Evolutionary conservation across 441 rosid genomes (phyloP).

Genomic region (Raphanus hybrid): DNA sequence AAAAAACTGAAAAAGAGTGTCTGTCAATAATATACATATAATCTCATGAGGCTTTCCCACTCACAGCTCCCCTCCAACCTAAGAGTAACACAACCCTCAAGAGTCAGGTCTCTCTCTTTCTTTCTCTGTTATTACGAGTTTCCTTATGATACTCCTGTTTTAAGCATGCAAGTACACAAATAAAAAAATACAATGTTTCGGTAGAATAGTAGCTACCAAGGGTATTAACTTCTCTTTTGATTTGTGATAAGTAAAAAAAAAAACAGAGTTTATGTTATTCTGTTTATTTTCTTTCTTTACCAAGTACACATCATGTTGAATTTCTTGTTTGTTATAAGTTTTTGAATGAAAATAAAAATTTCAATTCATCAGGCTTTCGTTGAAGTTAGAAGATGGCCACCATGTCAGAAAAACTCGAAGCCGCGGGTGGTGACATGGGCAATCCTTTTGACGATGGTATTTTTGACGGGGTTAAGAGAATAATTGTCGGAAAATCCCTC

Average conservation of each 20-base stretch:
- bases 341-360: neutral
- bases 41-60: conserved; percentile 14
- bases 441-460: conserved; percentile 30
- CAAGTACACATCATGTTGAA: neutral
- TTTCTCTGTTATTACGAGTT: conserved; percentile 9
- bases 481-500: conserved; percentile 6
- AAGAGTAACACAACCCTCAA: conserved; percentile 9
- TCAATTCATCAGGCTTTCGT: conserved; percentile 9
- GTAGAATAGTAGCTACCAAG: neutral
- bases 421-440: conserved; percentile 32
- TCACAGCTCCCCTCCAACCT: conserved; percentile 8
- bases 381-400: conserved; percentile 7
- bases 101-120: conserved; percentile 5
- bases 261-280: neutral
- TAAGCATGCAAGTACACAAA: neutral
- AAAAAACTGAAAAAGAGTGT: neutral
- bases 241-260: neutral
- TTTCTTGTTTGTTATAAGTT: neutral
- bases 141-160: neutral
- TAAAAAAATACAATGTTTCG: neutral
- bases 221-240: neutral
- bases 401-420: conserved; percentile 34
- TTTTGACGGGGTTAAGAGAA: conserved; percentile 37
- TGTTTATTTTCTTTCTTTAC: neutral
- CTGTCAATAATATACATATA: conserved; percentile 6